Percentiles rank a stretch among this genome's conserved stretches.
These are phyloP conservation scores for Rutidosis leptorrhynchoides DNA, from an alignment of 129 eudicot genomes.

Conservation along the genomic window DNA sequence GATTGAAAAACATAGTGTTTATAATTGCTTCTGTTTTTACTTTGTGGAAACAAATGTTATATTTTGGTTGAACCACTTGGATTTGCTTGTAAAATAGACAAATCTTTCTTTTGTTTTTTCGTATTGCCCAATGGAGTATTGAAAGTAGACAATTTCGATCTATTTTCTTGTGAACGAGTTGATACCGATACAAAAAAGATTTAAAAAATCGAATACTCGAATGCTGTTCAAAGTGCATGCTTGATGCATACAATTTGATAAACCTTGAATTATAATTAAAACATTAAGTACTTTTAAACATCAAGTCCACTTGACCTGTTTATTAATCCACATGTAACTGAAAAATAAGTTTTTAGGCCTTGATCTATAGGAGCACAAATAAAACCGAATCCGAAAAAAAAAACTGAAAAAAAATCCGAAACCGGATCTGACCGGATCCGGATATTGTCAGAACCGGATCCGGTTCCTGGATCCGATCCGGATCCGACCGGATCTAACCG, in stretches of 20 bases:
- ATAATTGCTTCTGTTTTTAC: neutral
- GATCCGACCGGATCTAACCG: too few relatives aligned
- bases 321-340: too few relatives aligned
- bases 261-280: neutral
- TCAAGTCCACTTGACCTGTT: neutral
- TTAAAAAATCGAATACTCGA: too few relatives aligned
- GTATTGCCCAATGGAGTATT: constrained; percentile 10
- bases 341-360: neutral
- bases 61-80: constrained; percentile 20
- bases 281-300: too few relatives aligned
- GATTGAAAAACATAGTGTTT: constrained; percentile 8
- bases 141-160: neutral
- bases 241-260: neutral
- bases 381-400: too few relatives aligned
- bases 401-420: too few relatives aligned
- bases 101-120: neutral
- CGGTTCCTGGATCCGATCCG: too few relatives aligned
- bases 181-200: neutral
- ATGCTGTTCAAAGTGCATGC: neutral
- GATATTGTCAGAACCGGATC: too few relatives aligned
- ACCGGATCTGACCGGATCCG: too few relatives aligned
- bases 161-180: neutral
- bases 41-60: neutral
- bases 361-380: too few relatives aligned
- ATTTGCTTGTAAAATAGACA: constrained; percentile 34